Evolutionary conservation across 495 filamentous ascomycete genomes (phyloP).

Genomic region (Trichoderma virens): DNA sequence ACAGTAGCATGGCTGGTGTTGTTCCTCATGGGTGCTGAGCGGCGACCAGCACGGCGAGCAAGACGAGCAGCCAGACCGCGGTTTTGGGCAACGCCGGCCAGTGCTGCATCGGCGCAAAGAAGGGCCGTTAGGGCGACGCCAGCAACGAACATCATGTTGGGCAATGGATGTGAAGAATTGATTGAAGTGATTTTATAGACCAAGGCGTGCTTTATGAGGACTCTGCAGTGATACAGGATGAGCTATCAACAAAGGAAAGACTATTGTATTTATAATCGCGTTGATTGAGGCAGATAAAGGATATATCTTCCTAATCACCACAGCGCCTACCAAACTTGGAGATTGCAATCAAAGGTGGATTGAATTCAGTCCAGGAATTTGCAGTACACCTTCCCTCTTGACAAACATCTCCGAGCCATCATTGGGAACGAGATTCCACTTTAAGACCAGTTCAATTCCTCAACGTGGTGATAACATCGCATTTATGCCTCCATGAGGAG

Average conservation of each 20-base stretch:
- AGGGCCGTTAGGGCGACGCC: neutral
- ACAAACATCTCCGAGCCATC: neutral
- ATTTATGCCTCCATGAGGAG: no score
- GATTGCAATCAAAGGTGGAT: neutral
- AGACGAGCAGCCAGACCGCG: neutral
- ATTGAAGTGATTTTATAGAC: no score
- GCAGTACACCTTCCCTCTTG: neutral
- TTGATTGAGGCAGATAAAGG: neutral
- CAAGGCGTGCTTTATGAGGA: no score
- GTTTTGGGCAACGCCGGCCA: neutral
- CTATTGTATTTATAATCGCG: neutral
- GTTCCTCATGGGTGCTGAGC: neutral
- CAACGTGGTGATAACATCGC: neutral
- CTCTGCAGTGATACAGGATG: neutral
- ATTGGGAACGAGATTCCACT: neutral
- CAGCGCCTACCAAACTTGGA: neutral
- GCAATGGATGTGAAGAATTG: neutral
- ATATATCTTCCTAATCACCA: neutral
- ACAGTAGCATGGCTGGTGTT: neutral
- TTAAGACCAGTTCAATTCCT: neutral
- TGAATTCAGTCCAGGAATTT: neutral
- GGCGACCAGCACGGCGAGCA: conserved; percentile 7
- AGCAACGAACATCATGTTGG: conserved; percentile 6
- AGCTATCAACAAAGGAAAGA: neutral
- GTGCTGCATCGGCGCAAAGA: conserved; percentile 3